Evolutionary conservation across 352 stramenopile species (phyloP).

Genomic region (Phytophthora cajani): DNA sequence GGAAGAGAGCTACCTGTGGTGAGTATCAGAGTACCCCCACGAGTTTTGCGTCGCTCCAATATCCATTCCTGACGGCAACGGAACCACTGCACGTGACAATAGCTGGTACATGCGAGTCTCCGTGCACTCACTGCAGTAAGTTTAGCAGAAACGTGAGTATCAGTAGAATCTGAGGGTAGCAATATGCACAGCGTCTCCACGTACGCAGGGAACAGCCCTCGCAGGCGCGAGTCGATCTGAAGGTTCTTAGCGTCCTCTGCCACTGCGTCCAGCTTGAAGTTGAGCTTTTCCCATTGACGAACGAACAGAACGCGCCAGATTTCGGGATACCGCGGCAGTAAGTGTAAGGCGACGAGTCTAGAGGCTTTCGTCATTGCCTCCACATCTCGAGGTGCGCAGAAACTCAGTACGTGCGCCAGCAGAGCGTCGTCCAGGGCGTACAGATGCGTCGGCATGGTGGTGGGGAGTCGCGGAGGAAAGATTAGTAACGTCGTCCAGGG

Average conservation of each 20-base stretch:
- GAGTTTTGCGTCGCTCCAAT: slow-evolving; percentile 48
- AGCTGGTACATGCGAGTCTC: slow-evolving; percentile 75
- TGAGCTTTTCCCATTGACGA: slow-evolving; percentile 57
- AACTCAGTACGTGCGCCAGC: slow-evolving; percentile 44
- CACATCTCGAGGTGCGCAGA: slow-evolving; percentile 43
- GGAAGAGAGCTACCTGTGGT: slow-evolving; percentile 48
- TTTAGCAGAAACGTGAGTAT: background rate
- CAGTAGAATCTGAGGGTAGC: background rate
- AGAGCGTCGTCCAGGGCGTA: slow-evolving; percentile 50
- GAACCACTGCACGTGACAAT: slow-evolving; percentile 59
- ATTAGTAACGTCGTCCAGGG: slow-evolving; percentile 44
- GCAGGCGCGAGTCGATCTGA: slow-evolving; percentile 42
- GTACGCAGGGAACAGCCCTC: slow-evolving; percentile 49
- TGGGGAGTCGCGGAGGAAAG: slow-evolving; percentile 10
- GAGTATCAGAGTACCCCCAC: slow-evolving; percentile 34
- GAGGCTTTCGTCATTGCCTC: slow-evolving; percentile 54
- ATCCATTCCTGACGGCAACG: slow-evolving; percentile 66
- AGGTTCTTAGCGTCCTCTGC: slow-evolving; percentile 14
- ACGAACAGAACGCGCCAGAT: slow-evolving; percentile 64
- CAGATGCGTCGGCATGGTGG: slow-evolving; percentile 14
- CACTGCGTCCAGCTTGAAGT: slow-evolving; percentile 48
- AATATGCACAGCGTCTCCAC: background rate
- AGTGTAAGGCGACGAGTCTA: slow-evolving; percentile 40
- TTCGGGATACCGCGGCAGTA: slow-evolving; percentile 52
- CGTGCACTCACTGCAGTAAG: slow-evolving; percentile 32